Base-by-base conservation (phyloP, 176 grass and related monocot species). In the Aechmea fasciata region DNA sequence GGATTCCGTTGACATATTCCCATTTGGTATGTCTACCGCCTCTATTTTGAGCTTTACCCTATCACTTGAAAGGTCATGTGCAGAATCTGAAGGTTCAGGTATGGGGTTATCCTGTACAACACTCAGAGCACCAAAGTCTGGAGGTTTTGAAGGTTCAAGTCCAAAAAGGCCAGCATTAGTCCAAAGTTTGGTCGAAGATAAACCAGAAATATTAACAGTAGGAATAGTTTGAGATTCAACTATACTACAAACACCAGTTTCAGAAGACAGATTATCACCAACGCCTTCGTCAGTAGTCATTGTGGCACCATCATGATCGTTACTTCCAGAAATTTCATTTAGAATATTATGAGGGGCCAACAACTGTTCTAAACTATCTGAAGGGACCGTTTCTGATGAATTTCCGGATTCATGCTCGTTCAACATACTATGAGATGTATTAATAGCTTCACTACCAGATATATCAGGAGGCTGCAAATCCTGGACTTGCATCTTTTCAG, bases 101-200 rank as follows among this genome's bases (percentile, higher is more conserved):
- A 52, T n/a, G 1, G 71, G 61, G 49, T 84, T 68, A 70, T 82
- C 81, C 13, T 49, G 81, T 62, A 73, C 67, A 70, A 53, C 75
- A 88, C 82, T 79, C 65, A 77, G 66, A 28, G 66, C 64, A 55
- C 78, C 71, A 81, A 91, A 85, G 67, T 87, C 84, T 69, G 86
- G 83, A 74, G 95, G 95, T 75, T 99, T 99, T 47, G 90, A 94
- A 62, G 95, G 95, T 71, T 94, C 87, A 68, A 94, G 84, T 77
- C 95, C 95, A 79, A 99, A 99, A 75, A 99, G 90, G 17, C 90
- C 84, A 69, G 89, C 95, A 84, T 99, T 99, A 84, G 95, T 94
- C 95, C 95, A 99, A 61, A 99, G 90, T 71, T 84, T 92, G 82
- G 88, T 69, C 66, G 95, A 77, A 49, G 86, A 70, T 68, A 71